Evolutionary conservation across 495 filamentous ascomycete species (phyloP).

Genomic region (Choiromyces venosus): DNA sequence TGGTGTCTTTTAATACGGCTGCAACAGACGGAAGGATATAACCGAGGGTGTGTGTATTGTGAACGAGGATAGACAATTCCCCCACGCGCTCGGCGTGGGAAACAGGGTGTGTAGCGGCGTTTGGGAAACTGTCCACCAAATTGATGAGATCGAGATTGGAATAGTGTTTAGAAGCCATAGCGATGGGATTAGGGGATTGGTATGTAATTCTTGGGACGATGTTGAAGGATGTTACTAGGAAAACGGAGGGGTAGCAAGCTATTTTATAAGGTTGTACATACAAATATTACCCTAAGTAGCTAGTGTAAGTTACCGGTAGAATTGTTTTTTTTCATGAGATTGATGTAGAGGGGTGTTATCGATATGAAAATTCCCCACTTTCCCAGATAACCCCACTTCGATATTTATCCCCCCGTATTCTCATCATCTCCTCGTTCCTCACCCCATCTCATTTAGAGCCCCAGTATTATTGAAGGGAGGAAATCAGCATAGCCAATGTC

Average conservation of each 20-base stretch:
- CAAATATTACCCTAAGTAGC: neutral
- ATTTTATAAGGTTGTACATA: neutral
- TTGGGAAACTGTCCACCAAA: constrained; percentile 39
- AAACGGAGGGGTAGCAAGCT: neutral
- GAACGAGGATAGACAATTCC: constrained; percentile 24
- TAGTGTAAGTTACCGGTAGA: neutral
- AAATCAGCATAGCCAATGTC: neutral
- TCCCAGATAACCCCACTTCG: neutral
- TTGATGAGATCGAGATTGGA: constrained; percentile 41
- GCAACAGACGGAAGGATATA: constrained; percentile 35
- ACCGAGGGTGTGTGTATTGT: constrained; percentile 32
- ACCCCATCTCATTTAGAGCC: neutral
- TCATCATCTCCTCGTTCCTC: neutral
- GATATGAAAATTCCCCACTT: constrained; percentile 8
- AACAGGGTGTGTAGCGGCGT: constrained; percentile 23
- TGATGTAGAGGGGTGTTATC: neutral
- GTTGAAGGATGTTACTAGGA: neutral
- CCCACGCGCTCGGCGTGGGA: constrained; percentile 30
- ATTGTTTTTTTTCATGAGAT: neutral
- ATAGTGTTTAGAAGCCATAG: constrained; percentile 16
- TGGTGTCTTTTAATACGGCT: constrained; percentile 16
- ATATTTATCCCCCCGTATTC: neutral
- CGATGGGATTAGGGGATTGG: neutral
- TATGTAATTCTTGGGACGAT: neutral
- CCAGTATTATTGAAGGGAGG: neutral